Conservation (phyloP, 23 red algal species). For the Gracilaria domingensis region DNA sequence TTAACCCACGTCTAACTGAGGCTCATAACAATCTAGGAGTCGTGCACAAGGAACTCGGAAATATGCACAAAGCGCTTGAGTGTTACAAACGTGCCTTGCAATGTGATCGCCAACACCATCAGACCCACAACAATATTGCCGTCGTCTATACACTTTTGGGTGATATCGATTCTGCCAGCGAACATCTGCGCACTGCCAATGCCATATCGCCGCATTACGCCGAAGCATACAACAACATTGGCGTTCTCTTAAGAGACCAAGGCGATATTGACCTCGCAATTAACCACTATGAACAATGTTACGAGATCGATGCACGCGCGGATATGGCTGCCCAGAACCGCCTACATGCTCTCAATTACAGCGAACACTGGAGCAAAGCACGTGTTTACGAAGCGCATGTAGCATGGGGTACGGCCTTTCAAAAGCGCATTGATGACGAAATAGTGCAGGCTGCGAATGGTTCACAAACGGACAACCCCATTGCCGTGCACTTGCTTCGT, state of each 20-base stretch:
- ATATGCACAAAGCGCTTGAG: conserved; percentile 72
- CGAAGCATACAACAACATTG: conserved; percentile 86
- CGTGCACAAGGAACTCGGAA: conserved; percentile 84
- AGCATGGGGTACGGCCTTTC: conserved; percentile 74
- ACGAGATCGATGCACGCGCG: conserved; percentile 58
- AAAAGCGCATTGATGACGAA: conserved; percentile 66
- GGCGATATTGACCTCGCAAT: conserved; percentile 86
- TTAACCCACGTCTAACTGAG: conserved; percentile 83
- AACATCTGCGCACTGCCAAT: conserved; percentile 69
- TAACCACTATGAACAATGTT: conserved; percentile 75
- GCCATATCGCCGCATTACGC: conserved; percentile 69
- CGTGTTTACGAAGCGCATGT: conserved; percentile 63
- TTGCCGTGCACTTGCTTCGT: conserved; percentile 48
- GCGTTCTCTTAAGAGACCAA: conserved; percentile 78
- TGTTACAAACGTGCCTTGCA: conserved; percentile 77
- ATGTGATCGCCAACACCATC: conserved; percentile 70
- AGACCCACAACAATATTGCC: conserved; percentile 88
- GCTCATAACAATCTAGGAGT: conserved; percentile 84
- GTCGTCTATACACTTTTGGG: conserved; percentile 86
- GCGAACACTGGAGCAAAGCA: conserved; percentile 65
- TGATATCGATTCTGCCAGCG: conserved; percentile 58
- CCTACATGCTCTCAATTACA: conserved; percentile 82
- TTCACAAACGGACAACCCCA: conserved; percentile 27
- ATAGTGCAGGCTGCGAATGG: conserved; percentile 51
- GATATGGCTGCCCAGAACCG: conserved; percentile 86